A percentile compares a stretch with the other conserved stretches of the same genome.
These are phyloP conservation scores for Phylloporus scabripes DNA, from an alignment of 768 basidiomycete species.

Conservation along the genomic window DNA sequence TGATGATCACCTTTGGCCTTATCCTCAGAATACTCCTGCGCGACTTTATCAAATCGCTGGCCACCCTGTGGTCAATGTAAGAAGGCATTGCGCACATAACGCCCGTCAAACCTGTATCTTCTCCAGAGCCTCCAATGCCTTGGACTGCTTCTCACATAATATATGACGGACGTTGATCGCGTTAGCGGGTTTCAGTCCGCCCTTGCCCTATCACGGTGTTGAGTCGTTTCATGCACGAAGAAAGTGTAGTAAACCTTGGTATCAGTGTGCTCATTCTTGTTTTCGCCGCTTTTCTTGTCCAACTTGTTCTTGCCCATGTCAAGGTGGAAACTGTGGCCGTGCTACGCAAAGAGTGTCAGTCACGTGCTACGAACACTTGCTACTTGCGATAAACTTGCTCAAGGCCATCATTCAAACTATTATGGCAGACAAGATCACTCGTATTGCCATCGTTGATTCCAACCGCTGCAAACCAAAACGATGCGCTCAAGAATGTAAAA, in stretches of 20 bases:
- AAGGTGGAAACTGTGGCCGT: conserved; percentile 4
- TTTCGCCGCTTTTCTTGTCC: conserved; percentile 15
- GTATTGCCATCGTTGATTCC: conserved; percentile 91
- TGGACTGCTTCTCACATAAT: conserved; percentile 83
- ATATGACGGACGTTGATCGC: conserved; percentile 85
- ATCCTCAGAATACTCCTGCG: conserved; percentile 87
- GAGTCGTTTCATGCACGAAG: not conserved
- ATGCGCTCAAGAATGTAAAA: conserved; percentile 98
- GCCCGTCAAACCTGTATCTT: conserved; percentile 62
- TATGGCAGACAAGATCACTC: conserved; percentile 95
- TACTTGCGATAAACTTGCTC: not conserved
- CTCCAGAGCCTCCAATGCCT: conserved; percentile 68
- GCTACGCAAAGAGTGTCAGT: not conserved
- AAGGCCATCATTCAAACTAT: conserved; percentile 3
- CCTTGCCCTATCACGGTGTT: conserved; percentile 40
- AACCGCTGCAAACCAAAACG: conserved; percentile 96
- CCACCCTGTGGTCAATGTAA: conserved; percentile 48
- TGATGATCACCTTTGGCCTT: conserved; percentile 67
- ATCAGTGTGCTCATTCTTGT: conserved; percentile 16
- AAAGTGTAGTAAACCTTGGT: conserved; percentile 18
- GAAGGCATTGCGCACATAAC: not conserved
- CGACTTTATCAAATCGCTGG: conserved; percentile 81
- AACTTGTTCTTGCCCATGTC: conserved; percentile 21
- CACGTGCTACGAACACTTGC: conserved; percentile 10
- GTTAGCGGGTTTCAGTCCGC: conserved; percentile 68